Base-by-base conservation (phyloP, 83 land plant species). In the Picea mariana region DNA sequence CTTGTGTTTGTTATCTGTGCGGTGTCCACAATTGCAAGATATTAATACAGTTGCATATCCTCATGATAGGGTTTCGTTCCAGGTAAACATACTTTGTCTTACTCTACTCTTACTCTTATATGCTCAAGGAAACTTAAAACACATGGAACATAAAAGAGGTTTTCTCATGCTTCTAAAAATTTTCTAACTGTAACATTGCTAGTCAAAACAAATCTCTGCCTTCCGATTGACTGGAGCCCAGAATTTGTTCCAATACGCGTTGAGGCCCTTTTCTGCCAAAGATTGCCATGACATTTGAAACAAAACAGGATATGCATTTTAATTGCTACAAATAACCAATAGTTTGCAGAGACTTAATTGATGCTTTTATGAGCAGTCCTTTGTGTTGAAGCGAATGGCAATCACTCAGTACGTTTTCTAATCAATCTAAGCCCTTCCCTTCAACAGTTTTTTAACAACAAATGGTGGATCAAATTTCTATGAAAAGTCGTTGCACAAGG, bases 121-220 rank as follows among this genome's bases (percentile, higher is more conserved):
- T 55, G 58, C 58, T 55, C 13, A 55, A 55, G 58, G 58, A 55
- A 55, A 55, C 58, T 12, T 55, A 47, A 73, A n/a, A 73, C n/a
- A 38, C 5, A 0, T 20, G 47, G 3, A 72, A 42, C 76, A 72
- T 72, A n/a, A 18, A 72, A n/a, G n/a, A 72, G 44, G 42, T 18
- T 72, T 9, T 72, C 17, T 42, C 21, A 16, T 68, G 40, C 52
- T 72, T 72, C 18, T 42, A 47, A 17, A 40, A 71, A 20, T 18
- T 40, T 40, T 3, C 47, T 20, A 18, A 40, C 75, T 42, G 34
- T 18, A 72, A 8, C 52, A 42, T 27, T 18, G 21, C 8, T 17
- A 17, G 75, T 71, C 42, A 71, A 38, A 72, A 72, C 52, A 72
- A 72, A 72, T 40, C 76, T 21, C 52, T 72, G 76, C 23, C 76